phyloP scores from a whole-genome alignment of 805 yeast genomes.

The Candida oleophila region DNA sequence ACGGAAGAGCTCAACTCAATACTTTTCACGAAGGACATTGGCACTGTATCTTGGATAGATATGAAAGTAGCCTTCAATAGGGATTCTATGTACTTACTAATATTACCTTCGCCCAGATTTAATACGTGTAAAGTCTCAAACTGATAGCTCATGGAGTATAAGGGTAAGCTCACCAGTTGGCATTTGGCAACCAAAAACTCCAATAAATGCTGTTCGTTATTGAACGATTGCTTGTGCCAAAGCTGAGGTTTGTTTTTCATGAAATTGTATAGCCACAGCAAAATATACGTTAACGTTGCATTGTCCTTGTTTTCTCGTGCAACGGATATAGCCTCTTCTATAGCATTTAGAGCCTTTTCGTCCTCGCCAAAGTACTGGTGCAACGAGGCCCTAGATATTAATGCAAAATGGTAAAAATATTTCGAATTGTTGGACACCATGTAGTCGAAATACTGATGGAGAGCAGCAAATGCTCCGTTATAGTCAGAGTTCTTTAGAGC shows the following conservation, averaged over 20 bases:
- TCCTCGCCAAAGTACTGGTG: constrained; percentile 68
- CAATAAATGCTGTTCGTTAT: constrained; percentile 63
- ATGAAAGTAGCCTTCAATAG: constrained; percentile 55
- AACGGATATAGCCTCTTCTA: constrained; percentile 82
- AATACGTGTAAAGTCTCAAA: constrained; percentile 59
- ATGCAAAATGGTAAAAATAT: constrained; percentile 72
- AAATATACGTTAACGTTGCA: constrained; percentile 65
- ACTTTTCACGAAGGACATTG: constrained; percentile 43
- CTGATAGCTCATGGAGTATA: constrained; percentile 63
- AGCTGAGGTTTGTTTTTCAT: constrained; percentile 65
- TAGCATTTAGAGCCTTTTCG: constrained; percentile 70
- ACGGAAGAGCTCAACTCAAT: constrained; percentile 45
- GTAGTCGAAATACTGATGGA: constrained; percentile 68
- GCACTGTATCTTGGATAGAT: constrained; percentile 47
- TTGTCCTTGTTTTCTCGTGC: constrained; percentile 84
- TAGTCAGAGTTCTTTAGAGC: constrained; percentile 59
- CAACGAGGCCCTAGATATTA: constrained; percentile 67
- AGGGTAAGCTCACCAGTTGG: constrained; percentile 44
- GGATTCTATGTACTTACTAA: constrained; percentile 51
- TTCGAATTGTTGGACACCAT: constrained; percentile 67
- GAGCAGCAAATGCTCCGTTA: constrained; percentile 50
- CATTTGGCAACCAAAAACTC: constrained; percentile 59
- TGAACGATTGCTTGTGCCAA: constrained; percentile 43
- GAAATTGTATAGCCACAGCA: constrained; percentile 74
- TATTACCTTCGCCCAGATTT: constrained; percentile 46